Percentiles rank a stretch among this genome's conserved stretches.
Conservation (phyloP, 1,284 basidiomycete genomes). For the Papiliotrema nemorosa region DNA sequence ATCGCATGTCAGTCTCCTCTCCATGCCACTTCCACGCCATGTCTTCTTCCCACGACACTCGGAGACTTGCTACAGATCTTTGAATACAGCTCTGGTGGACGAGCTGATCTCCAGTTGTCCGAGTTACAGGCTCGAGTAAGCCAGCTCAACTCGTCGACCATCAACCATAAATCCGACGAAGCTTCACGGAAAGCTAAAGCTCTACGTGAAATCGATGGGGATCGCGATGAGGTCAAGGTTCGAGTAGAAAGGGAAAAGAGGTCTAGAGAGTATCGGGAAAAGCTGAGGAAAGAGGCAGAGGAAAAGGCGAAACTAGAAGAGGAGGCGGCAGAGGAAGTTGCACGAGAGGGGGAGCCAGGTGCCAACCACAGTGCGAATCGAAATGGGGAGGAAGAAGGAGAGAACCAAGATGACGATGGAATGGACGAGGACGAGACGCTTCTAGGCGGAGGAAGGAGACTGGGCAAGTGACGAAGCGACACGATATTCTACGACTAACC, state of each 20-base stretch:
- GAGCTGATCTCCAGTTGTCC: conserved; percentile 14
- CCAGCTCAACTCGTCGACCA: background rate
- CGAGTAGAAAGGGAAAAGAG: conserved; percentile 34
- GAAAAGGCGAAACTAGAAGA: conserved; percentile 8
- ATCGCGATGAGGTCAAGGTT: conserved; percentile 33
- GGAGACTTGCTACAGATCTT: background rate
- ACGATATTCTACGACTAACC: too few relatives aligned
- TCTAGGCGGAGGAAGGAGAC: background rate
- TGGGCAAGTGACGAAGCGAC: too few relatives aligned
- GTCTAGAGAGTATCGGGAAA: conserved; percentile 16
- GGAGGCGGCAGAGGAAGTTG: conserved; percentile 6
- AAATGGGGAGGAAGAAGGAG: conserved; percentile 8
- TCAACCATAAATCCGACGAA: conserved; percentile 27
- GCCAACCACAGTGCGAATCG: too few relatives aligned
- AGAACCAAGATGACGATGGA: background rate
- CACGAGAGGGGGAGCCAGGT: too few relatives aligned
- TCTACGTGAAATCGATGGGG: conserved; percentile 37
- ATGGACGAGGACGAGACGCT: background rate
- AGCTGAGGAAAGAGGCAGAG: conserved; percentile 6
- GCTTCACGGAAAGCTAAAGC: conserved; percentile 31
- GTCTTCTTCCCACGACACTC: background rate
- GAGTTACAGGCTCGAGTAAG: conserved; percentile 14
- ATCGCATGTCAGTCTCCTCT: conserved; percentile 30
- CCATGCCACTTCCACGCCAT: conserved; percentile 6
- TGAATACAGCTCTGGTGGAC: background rate